Evolutionary conservation across 164 flowering plant genomes (phyloP).

Genomic region (Vitis rotundifolia): DNA sequence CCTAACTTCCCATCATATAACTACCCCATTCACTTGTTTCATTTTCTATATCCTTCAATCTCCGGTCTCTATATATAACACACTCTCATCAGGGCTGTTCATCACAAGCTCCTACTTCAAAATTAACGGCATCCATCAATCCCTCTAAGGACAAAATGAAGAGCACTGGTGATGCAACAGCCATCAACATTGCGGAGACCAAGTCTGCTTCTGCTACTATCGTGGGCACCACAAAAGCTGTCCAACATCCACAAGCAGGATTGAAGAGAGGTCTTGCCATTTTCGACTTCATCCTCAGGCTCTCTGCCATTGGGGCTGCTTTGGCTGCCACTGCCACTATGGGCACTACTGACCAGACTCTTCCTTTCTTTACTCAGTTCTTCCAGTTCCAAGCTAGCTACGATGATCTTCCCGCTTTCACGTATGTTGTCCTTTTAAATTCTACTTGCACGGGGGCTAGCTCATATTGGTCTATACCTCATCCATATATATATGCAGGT

Average conservation of each 20-base stretch:
- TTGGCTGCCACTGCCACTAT: conserved; percentile 54
- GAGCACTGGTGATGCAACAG: conserved; percentile 16
- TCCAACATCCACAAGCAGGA: conserved; percentile 21
- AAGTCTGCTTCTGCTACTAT: conserved; percentile 15
- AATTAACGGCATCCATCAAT: no score
- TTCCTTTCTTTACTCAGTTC: conserved; percentile 83
- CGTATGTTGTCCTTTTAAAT: conserved; percentile 30
- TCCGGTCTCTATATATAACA: no score
- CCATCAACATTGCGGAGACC: conserved; percentile 24
- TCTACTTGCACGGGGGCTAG: no score
- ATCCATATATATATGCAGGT: conserved; percentile 40
- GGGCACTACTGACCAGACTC: conserved; percentile 71
- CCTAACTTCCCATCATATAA: conserved; percentile 6
- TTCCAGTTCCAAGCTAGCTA: conserved; percentile 72
- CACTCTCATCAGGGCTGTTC: no score
- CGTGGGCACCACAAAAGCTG: conserved; percentile 12
- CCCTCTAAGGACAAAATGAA: conserved; percentile 7
- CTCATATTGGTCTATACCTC: no score
- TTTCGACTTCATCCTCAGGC: conserved; percentile 59
- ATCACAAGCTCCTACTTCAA: no score
- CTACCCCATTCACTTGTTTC: background rate
- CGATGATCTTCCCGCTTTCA: conserved; percentile 62
- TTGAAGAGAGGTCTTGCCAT: conserved; percentile 53
- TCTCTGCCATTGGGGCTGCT: conserved; percentile 44
- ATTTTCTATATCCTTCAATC: no score